Evolutionary conservation across 345 rosid genomes (phyloP).

Genomic region (Cochlearia excelsa): DNA sequence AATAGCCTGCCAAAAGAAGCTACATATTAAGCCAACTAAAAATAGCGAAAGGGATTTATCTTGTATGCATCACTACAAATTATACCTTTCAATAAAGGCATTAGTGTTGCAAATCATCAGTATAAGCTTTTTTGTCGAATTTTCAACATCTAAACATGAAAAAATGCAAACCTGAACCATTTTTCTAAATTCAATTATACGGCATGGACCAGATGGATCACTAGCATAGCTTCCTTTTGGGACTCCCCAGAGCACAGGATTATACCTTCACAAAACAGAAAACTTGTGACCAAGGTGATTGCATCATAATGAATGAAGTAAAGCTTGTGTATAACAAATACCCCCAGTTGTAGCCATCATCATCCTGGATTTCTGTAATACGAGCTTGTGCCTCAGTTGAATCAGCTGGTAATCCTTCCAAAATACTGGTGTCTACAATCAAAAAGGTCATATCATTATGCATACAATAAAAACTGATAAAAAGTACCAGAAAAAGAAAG

Average conservation of each 20-base stretch:
- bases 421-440: slow-evolving; percentile 58
- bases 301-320: slow-evolving; percentile 25
- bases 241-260: slow-evolving; percentile 95
- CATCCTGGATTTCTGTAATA: slow-evolving; percentile 61
- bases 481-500: slow-evolving; percentile 6
- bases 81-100: slow-evolving; percentile 15
- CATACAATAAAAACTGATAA: slow-evolving; percentile 8
- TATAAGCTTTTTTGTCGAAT: background rate
- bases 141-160: slow-evolving; percentile 12
- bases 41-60: slow-evolving; percentile 13
- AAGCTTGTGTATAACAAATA: slow-evolving; percentile 36
- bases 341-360: slow-evolving; percentile 98
- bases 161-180: slow-evolving; percentile 79
- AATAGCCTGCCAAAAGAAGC: slow-evolving; percentile 54
- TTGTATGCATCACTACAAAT: slow-evolving; percentile 17
- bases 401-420: slow-evolving; percentile 72
- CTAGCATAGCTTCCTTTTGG: slow-evolving; percentile 98
- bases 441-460: background rate
- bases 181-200: slow-evolving; percentile 76
- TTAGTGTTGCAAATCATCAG: slow-evolving; percentile 11
- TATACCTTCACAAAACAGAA: slow-evolving; percentile 57
- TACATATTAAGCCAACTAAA: slow-evolving; percentile 18
- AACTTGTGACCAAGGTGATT: slow-evolving; percentile 19
- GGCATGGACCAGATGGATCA: slow-evolving; percentile 66
- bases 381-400: slow-evolving; percentile 80